These are phyloP conservation scores for Conidiobolus incongruus DNA, from an alignment of 371 early-diverging fungal species.

Conservation along the genomic window DNA sequence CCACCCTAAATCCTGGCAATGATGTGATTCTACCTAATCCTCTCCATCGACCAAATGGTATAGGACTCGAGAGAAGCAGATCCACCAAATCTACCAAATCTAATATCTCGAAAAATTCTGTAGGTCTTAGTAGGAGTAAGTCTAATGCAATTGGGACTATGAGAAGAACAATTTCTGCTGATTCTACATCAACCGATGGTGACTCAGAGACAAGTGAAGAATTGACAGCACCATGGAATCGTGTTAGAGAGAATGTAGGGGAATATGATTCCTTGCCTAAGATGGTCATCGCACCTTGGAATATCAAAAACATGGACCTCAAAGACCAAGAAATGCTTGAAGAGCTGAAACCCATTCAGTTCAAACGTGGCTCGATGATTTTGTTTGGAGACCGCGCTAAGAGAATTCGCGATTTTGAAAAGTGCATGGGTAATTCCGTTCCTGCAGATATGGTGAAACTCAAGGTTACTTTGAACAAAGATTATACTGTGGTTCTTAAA, in stretches of 20 bases:
- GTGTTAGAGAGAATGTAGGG: neutral
- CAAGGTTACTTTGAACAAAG: neutral
- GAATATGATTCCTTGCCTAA: neutral
- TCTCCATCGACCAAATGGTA: too few species aligned
- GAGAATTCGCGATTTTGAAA: neutral
- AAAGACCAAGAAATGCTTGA: neutral
- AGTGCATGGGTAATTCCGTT: neutral
- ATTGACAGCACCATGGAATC: neutral
- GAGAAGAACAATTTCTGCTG: neutral
- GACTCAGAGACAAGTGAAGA: too few species aligned
- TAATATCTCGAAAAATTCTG: neutral
- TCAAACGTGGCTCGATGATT: neutral
- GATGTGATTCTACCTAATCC: too few species aligned
- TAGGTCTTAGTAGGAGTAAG: neutral
- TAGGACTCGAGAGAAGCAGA: too few species aligned
- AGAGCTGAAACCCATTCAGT: neutral
- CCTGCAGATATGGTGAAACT: neutral
- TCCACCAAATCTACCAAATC: neutral
- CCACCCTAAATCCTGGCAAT: too few species aligned
- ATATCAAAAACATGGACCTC: slow-evolving; percentile 1
- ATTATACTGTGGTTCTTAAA: neutral
- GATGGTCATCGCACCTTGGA: neutral
- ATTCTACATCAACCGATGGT: too few species aligned
- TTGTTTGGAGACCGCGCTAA: neutral
- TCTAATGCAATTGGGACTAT: neutral